phyloP scores from a whole-genome alignment of 352 stramenopile genomes.

The Globisporangium paroecandrum region DNA sequence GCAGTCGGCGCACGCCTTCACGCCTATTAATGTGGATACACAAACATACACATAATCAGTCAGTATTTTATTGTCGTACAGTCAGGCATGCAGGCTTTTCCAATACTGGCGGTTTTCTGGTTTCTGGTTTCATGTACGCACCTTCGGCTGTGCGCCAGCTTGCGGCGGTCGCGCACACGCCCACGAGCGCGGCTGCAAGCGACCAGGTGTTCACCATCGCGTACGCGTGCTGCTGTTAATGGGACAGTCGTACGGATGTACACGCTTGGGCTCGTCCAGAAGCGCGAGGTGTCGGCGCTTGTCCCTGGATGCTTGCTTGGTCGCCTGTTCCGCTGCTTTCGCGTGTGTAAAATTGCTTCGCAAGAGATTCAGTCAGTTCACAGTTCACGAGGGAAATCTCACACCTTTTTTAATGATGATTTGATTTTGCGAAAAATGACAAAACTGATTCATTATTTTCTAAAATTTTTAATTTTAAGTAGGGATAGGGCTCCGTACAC shows the following conservation, averaged over 20 bases:
- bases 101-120: not conserved
- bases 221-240: not conserved
- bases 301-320: not conserved
- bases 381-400: not conserved
- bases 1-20: slow-evolving; percentile 54
- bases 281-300: not conserved
- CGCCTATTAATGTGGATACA: slow-evolving; percentile 18
- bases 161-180: not conserved
- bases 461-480: too few relatives aligned
- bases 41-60: not conserved
- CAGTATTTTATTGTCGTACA: slow-evolving; percentile 1
- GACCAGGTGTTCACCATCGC: slow-evolving; percentile 5
- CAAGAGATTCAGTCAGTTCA: slow-evolving; percentile 4
- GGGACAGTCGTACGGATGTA: not conserved
- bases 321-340: not conserved
- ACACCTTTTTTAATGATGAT: too few relatives aligned
- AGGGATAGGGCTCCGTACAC: too few relatives aligned
- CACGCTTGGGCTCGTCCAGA: not conserved
- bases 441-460: too few relatives aligned
- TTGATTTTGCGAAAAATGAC: too few relatives aligned
- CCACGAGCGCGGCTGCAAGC: slow-evolving; percentile 5
- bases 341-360: not conserved
- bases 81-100: not conserved
- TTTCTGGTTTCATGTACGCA: not conserved
- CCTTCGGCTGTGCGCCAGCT: slow-evolving; percentile 13